Evolutionary conservation across 78 protist genomes (phyloP).

Genomic region (slime mould (Dictyostelium discoideum)): dicty_2.7 NC_007090.3:4641501-4642000

Average conservation of each 20-base stretch:
- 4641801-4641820: slow-evolving; percentile 6
- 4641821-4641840: background rate
- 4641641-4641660: no score
- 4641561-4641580: no score
- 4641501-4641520: no score
- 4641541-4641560: no score
- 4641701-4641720: background rate
- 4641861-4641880: background rate
- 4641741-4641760: background rate
- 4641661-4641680: no score
- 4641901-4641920: slow-evolving; percentile 11
- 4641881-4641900: background rate
- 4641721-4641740: background rate
- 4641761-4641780: background rate
- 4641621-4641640: no score
- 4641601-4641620: no score
- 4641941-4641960: slow-evolving; percentile 12
- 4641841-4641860: no score
- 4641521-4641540: no score
- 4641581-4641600: no score
- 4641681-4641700: background rate
- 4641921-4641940: slow-evolving; percentile 17
- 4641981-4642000: background rate
- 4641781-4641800: slow-evolving; percentile 9
- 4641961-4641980: background rate